phyloP scores from a whole-genome alignment of 768 basidiomycete genomes.

The Tulasnella sp. region DNA sequence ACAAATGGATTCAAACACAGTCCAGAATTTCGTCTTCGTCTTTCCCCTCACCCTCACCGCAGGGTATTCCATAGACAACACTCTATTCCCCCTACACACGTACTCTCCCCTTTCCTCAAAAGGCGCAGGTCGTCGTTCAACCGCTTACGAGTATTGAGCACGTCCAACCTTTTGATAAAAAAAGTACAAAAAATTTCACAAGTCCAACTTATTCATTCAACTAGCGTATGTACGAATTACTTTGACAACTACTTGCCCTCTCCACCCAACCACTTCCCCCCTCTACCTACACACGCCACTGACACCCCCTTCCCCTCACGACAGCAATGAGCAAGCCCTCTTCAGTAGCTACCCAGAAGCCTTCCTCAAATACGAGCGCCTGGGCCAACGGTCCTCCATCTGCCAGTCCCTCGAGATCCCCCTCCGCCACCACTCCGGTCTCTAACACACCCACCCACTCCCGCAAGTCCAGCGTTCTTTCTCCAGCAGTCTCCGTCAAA shows the following conservation, averaged over 20 bases:
- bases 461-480: background rate
- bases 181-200: background rate
- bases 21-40: constrained; percentile 1
- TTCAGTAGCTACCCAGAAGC: background rate
- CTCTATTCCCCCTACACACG: background rate
- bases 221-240: background rate
- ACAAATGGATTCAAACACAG: background rate
- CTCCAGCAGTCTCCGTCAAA: background rate
- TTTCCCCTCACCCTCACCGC: background rate
- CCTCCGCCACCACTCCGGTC: background rate
- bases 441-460: background rate
- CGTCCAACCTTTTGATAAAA: background rate
- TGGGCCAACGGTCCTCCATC: background rate
- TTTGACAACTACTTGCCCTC: too few species aligned
- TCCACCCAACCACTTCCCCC: background rate
- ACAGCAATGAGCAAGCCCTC: background rate
- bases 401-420: background rate
- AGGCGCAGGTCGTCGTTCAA: background rate
- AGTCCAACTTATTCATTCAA: background rate
- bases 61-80: background rate
- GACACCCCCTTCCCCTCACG: background rate
- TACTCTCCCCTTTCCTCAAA: background rate
- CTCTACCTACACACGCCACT: background rate
- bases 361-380: background rate
- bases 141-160: background rate